Evolutionary conservation across 495 filamentous ascomycete species (phyloP).

Genomic region (Xylaria grammica): DNA sequence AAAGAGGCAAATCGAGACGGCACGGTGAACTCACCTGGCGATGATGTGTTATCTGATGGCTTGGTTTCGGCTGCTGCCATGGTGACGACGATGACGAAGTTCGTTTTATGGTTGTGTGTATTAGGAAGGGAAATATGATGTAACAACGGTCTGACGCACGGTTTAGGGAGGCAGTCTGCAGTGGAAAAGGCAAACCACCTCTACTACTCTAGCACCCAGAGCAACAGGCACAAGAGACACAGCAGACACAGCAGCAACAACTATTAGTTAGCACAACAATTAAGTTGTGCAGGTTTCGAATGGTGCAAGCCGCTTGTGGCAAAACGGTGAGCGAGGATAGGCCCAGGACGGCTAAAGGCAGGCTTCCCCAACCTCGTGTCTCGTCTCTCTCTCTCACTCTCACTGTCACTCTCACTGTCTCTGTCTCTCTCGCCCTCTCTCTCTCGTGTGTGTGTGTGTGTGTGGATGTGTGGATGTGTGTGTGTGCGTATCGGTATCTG

Average conservation of each 20-base stretch:
- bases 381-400: too few relatives aligned
- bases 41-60: constrained; percentile 39
- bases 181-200: constrained; percentile 38
- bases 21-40: constrained; percentile 35
- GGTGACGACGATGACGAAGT: constrained; percentile 44
- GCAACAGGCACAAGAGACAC: constrained; percentile 20
- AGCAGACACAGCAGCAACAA: constrained; percentile 15
- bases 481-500: constrained; percentile 15
- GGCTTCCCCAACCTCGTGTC: not conserved
- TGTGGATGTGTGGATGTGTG: not conserved
- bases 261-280: constrained; percentile 5
- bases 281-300: constrained; percentile 4
- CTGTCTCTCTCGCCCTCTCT: too few relatives aligned
- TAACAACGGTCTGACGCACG: constrained; percentile 41
- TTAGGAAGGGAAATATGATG: constrained; percentile 40
- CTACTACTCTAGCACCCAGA: constrained; percentile 21
- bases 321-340: constrained; percentile 14
- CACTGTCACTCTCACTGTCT: too few relatives aligned
- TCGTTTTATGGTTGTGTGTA: constrained; percentile 32
- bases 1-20: constrained; percentile 8
- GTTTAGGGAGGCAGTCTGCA: constrained; percentile 40
- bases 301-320: constrained; percentile 18
- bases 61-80: constrained; percentile 41
- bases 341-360: too few relatives aligned
- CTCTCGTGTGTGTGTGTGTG: too few relatives aligned